A percentile compares a stretch with the other conserved stretches of the same genome.
Conservation (phyloP, 2,329 filamentous ascomycete species). For the Lachnellula subtilissima region DNA sequence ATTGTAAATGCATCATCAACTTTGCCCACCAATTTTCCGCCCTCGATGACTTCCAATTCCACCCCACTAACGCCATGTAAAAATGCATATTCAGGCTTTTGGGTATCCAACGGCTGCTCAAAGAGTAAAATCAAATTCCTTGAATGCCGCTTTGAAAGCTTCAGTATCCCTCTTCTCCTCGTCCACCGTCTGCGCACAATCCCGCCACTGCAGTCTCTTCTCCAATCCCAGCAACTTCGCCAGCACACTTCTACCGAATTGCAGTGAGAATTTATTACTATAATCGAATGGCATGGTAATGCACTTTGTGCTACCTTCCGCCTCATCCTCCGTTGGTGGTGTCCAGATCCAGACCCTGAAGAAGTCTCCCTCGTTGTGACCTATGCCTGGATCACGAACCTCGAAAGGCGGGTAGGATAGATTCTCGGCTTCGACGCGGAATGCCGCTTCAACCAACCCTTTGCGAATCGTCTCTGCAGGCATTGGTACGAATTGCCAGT, state of each 20-base stretch:
- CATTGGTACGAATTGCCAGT: slow-evolving; percentile 90
- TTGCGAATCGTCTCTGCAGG: slow-evolving; percentile 61
- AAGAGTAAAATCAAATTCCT: slow-evolving; percentile 71
- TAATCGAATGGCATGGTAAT: slow-evolving; percentile 70
- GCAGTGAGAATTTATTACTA: slow-evolving; percentile 76
- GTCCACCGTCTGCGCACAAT: slow-evolving; percentile 69
- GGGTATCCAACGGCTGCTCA: slow-evolving; percentile 6
- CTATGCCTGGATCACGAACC: slow-evolving; percentile 45
- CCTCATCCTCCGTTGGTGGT: slow-evolving; percentile 40
- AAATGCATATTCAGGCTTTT: not conserved
- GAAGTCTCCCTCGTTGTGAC: slow-evolving; percentile 58
- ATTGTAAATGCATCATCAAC: not conserved
- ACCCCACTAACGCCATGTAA: not conserved
- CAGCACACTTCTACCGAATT: slow-evolving; percentile 83
- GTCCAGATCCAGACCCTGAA: slow-evolving; percentile 81
- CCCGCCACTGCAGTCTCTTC: slow-evolving; percentile 74
- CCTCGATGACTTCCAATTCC: not conserved
- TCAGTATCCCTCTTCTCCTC: slow-evolving; percentile 77
- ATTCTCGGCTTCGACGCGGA: slow-evolving; percentile 84
- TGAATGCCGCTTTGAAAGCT: slow-evolving; percentile 76
- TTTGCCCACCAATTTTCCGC: not conserved
- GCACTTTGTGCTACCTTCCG: slow-evolving; percentile 50
- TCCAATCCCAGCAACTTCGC: slow-evolving; percentile 83
- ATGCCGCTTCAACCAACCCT: slow-evolving; percentile 80
- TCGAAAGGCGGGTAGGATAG: slow-evolving; percentile 49